Evolutionary conservation across 225 moss, liverwort and hornwort genomes (phyloP).

Genomic region (Marchantia paleacea): DNA sequence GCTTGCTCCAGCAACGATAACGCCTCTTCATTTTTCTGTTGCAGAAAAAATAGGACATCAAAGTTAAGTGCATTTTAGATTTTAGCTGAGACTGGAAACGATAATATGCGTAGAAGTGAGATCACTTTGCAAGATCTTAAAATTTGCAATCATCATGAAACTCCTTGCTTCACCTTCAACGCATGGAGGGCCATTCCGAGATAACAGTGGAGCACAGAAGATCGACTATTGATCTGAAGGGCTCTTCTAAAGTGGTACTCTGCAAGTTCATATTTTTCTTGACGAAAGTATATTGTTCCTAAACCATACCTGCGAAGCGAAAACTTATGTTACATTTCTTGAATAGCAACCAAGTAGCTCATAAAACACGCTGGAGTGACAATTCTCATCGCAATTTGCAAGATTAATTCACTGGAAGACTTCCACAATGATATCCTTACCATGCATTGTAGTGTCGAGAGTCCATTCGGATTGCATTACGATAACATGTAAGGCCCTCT

Average conservation of each 20-base stretch:
- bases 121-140: background rate
- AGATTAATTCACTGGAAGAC: background rate
- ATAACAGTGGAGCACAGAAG: constrained; percentile 99
- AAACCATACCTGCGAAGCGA: constrained; percentile 65
- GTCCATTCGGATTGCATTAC: constrained; percentile 88
- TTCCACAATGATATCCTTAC: constrained; percentile 23
- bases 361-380: background rate
- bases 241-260: constrained; percentile 97
- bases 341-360: background rate
- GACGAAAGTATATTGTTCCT: constrained; percentile 98
- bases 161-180: constrained; percentile 45
- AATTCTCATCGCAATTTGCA: background rate
- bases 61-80: background rate
- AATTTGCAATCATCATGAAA: background rate
- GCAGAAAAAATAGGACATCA: background rate
- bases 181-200: constrained; percentile 98
- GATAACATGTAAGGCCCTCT: constrained; percentile 85
- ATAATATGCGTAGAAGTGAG: background rate
- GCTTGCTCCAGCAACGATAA: constrained; percentile 84
- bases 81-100: background rate
- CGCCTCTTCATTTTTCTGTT: constrained; percentile 79
- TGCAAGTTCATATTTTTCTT: constrained; percentile 95
- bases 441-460: constrained; percentile 95
- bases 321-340: background rate
- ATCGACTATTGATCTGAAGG: constrained; percentile 74